Base-by-base conservation (phyloP, 352 stramenopile species). In the Thraustochytrium sp. region DNA sequence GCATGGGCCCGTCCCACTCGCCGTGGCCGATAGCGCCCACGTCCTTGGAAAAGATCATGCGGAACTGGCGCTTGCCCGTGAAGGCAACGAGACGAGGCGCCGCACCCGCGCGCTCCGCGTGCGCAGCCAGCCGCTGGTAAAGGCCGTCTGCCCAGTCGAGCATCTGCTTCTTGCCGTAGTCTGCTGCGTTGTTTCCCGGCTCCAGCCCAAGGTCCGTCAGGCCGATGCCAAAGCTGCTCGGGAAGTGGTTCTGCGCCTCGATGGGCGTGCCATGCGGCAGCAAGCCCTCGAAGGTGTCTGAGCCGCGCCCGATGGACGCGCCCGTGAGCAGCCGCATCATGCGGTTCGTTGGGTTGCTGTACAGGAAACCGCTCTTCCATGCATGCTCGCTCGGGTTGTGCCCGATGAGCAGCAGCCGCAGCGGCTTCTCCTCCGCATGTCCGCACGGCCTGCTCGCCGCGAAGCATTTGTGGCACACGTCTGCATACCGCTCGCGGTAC, bases 311-410 rank as follows among this genome's bases (percentile, higher is more conserved):
- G 3, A 89, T 73, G 26, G 93, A 86, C 1, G 84, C 89, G 9
- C 92, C 92, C 34, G 89, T 92, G 21, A 96, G 84, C 56, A 96
- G 80, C 61, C 89, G 92, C 92, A 92, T 95, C 89, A 96, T 93
- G 38, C 91, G 91, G 83, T 96, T 96, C 29, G 85, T 94, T 11
- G 92, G 92, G 65, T 96, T 95, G 82, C 90, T 94, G 64, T 85
- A 85, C 55, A 87, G 65, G 62, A 77, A 87, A 82, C 78, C 82
- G 89, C 89, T 92, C 51, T 89, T 86, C 92, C 92, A 96, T n/a
- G 92, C 92, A 88, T 95, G 91, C 44, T 95, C 90, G 0, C 91
- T 95, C 9, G 92, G 92, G 65, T 96, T 96, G 86, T 95, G 92
- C 0, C 92, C 92, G 1, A 95, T 90, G 76, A 96, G 90, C 49